Percentiles rank a stretch among this genome's conserved stretches.
Evolutionary conservation across 2,329 filamentous ascomycete species (phyloP).

Genomic region (Pleomassaria siparia): DNA sequence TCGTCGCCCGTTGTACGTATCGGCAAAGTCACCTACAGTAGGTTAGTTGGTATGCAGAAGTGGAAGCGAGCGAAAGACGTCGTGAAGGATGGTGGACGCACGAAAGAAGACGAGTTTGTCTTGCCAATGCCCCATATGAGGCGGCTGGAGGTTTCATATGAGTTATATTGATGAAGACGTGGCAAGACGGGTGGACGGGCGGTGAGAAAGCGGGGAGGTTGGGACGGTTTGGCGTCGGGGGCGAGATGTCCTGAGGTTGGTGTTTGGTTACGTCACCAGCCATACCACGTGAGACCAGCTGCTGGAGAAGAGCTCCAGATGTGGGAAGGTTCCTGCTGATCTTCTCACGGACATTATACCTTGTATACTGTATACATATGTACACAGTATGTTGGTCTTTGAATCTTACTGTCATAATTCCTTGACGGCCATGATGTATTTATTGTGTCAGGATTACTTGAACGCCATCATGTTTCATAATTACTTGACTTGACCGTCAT

Average conservation of each 20-base stretch:
- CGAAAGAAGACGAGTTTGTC: slow-evolving; percentile 38
- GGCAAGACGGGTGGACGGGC: background rate
- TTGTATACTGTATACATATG: no score
- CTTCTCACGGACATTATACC: no score
- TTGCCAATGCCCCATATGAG: slow-evolving; percentile 40
- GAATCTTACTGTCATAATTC: no score
- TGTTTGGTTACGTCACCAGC: background rate
- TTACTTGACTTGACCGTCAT: no score
- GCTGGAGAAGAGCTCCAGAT: background rate
- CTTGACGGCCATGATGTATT: no score
- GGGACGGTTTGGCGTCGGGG: background rate
- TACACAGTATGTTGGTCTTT: no score
- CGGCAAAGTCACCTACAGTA: slow-evolving; percentile 43
- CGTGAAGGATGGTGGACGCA: no score
- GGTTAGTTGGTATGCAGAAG: background rate
- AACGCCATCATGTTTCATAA: no score
- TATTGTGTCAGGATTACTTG: no score
- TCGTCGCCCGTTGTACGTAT: slow-evolving; percentile 48
- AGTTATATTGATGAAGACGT: background rate
- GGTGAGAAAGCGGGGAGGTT: slow-evolving; percentile 1
- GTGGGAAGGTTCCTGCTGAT: background rate
- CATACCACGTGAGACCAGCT: background rate
- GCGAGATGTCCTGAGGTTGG: background rate
- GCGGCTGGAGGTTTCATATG: slow-evolving; percentile 29
- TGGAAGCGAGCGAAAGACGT: background rate